These are phyloP conservation scores for Pneumocystis murina DNA, from an alignment of 1,139 yeast genomes.

Conservation along the genomic window DNA sequence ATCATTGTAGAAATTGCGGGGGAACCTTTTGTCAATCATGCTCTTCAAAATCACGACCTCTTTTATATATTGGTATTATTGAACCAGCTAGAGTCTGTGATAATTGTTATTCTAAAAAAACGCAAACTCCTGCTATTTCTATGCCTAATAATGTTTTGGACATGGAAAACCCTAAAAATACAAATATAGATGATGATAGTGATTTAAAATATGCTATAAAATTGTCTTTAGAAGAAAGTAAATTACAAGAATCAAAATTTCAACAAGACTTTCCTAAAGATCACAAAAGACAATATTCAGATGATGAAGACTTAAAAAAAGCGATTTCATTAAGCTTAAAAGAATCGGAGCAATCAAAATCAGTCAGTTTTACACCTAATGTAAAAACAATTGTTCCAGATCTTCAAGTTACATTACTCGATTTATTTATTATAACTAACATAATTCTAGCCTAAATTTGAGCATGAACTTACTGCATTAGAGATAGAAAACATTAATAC, in stretches of 20 bases:
- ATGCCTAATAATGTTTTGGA: conserved; percentile 1
- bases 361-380: background rate
- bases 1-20: conserved; percentile 94
- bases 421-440: conserved; percentile 4
- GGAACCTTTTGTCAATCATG: conserved; percentile 83
- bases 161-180: background rate
- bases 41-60: conserved; percentile 51
- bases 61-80: conserved; percentile 73
- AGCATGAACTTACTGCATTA: conserved; percentile 33
- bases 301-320: conserved; percentile 77
- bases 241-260: background rate
- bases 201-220: conserved; percentile 67
- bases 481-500: conserved; percentile 58
- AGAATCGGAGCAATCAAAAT: conserved; percentile 31
- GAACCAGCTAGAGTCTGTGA: conserved; percentile 92
- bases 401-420: background rate
- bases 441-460: conserved; percentile 2
- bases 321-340: conserved; percentile 88
- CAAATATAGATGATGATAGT: conserved; percentile 30
- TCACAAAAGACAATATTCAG: conserved; percentile 30
- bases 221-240: conserved; percentile 49
- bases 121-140: conserved; percentile 17
- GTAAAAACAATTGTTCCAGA: background rate
- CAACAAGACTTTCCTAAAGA: conserved; percentile 1
- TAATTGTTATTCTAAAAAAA: conserved; percentile 53